phyloP scores from a whole-genome alignment of 2,329 filamentous ascomycete species.

The Botryotinia calthae region DNA sequence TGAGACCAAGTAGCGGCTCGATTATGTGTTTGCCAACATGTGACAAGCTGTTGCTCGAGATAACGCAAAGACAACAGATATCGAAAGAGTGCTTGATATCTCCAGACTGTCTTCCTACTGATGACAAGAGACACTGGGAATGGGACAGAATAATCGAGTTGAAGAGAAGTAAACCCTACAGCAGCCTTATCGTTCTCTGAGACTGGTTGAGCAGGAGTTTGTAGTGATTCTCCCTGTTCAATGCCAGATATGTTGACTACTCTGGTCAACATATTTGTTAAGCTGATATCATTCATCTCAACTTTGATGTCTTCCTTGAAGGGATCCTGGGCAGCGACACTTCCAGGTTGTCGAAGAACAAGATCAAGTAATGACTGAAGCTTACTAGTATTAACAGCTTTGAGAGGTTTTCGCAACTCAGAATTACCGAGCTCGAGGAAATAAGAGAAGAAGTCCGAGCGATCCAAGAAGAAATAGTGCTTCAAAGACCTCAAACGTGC shows the following conservation, averaged over 20 bases:
- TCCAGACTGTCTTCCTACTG: constrained; percentile 91
- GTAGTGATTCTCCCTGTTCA: constrained; percentile 81
- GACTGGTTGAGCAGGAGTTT: constrained; percentile 63
- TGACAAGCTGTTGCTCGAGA: constrained; percentile 81
- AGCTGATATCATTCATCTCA: constrained; percentile 89
- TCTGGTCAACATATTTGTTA: constrained; percentile 91
- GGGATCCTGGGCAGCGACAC: constrained; percentile 86
- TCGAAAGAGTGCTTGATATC: constrained; percentile 93
- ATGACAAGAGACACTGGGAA: constrained; percentile 96
- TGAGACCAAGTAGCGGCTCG: constrained; percentile 80
- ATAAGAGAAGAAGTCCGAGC: constrained; percentile 97
- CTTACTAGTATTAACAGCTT: constrained; percentile 86
- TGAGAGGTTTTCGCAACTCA: constrained; percentile 86
- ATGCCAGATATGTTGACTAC: constrained; percentile 96
- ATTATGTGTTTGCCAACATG: constrained; percentile 87
- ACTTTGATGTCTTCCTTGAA: constrained; percentile 99
- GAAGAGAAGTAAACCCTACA: constrained; percentile 84
- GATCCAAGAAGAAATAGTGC: constrained; percentile 98
- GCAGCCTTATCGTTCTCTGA: constrained; percentile 81
- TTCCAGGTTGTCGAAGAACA: constrained; percentile 92
- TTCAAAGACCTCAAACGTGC: constrained; percentile 86
- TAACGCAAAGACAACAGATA: constrained; percentile 88
- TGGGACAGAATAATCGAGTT: constrained; percentile 90
- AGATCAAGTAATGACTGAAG: constrained; percentile 94
- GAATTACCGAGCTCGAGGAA: constrained; percentile 90